These are phyloP conservation scores for Lasiosphaeria miniovina DNA, from an alignment of 495 filamentous ascomycete genomes.

Conservation along the genomic window DNA sequence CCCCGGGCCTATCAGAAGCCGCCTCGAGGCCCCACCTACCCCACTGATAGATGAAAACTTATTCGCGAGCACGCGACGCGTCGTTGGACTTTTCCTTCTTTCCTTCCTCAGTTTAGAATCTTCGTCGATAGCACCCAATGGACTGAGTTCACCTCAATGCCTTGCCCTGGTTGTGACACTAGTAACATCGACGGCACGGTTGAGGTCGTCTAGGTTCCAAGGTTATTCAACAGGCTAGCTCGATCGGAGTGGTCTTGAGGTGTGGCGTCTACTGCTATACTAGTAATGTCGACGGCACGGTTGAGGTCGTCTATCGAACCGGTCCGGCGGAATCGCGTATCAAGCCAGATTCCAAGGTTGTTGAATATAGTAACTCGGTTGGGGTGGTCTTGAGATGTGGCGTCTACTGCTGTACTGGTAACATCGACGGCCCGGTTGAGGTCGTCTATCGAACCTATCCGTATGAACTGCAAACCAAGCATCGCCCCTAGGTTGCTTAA, in stretches of 20 bases:
- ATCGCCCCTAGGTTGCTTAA: constrained; percentile 9
- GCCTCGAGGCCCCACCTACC: too few relatives aligned
- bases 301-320: constrained; percentile 14
- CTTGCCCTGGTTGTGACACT: too few relatives aligned
- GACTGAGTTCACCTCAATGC: too few relatives aligned
- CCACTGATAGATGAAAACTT: too few relatives aligned
- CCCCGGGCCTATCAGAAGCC: too few relatives aligned
- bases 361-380: constrained; percentile 2
- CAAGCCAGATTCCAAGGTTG: constrained; percentile 7
- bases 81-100: too few relatives aligned
- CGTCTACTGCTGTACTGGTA: not conserved
- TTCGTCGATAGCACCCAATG: too few relatives aligned
- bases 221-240: not conserved
- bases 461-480: constrained; percentile 3
- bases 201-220: too few relatives aligned
- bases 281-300: constrained; percentile 3
- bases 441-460: constrained; percentile 3
- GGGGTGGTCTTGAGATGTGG: constrained; percentile 1
- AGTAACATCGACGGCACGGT: too few relatives aligned
- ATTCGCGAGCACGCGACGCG: too few relatives aligned
- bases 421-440: constrained; percentile 2
- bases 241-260: constrained; percentile 10
- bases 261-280: constrained; percentile 8
- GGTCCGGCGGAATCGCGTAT: constrained; percentile 5
- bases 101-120: too few relatives aligned